phyloP scores from a whole-genome alignment of 192 early-diverging fungal genomes.

The Linnemannia hyalina region DNA sequence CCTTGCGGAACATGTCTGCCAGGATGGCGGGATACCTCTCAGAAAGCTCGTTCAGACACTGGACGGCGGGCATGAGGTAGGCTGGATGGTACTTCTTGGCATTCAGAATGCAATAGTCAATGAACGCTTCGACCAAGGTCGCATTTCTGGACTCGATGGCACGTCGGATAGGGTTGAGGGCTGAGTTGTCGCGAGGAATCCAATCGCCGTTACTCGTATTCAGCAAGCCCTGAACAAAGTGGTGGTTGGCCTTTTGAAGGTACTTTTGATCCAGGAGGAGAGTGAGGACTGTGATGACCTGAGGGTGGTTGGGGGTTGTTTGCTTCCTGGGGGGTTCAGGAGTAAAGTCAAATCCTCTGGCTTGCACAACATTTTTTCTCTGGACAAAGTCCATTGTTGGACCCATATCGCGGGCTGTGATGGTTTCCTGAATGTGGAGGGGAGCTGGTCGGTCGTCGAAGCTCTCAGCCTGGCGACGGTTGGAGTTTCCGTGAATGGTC shows the following conservation, averaged over 20 bases:
- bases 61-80: conserved; percentile 50
- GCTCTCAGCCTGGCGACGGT: conserved; percentile 14
- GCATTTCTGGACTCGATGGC: conserved; percentile 47
- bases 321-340: neutral
- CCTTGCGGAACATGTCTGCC: conserved; percentile 47
- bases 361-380: neutral
- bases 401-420: neutral
- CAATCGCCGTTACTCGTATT: conserved; percentile 42
- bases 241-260: conserved; percentile 26
- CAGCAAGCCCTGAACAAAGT: conserved; percentile 45
- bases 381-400: neutral
- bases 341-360: neutral
- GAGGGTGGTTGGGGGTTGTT: neutral
- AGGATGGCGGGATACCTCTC: conserved; percentile 39
- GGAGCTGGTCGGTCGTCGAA: conserved; percentile 5
- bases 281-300: conserved; percentile 40
- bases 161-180: conserved; percentile 41
- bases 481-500: conserved; percentile 27
- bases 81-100: conserved; percentile 54
- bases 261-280: conserved; percentile 36
- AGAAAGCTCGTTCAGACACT: conserved; percentile 51
- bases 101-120: conserved; percentile 53
- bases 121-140: conserved; percentile 28
- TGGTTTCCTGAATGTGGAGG: neutral
- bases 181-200: conserved; percentile 48